Evolutionary conservation across 164 flowering plant species (phyloP).

Genomic region (Chimonanthus praecox): DNA sequence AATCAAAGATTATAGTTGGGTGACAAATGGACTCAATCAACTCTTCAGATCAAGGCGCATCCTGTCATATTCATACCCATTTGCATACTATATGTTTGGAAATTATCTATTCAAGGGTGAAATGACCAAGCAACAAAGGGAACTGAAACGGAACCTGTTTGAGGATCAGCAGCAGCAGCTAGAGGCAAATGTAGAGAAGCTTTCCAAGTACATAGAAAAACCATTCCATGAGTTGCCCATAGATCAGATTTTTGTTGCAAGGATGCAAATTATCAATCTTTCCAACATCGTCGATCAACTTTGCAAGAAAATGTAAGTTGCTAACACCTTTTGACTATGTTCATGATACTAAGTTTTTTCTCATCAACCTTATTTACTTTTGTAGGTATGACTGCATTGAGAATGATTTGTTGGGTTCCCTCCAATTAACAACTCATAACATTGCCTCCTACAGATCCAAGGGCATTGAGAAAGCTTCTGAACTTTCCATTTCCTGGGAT

Average conservation of each 20-base stretch:
- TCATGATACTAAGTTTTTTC: neutral
- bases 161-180: slow-evolving; percentile 64
- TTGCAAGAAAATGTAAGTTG: slow-evolving; percentile 47
- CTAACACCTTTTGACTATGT: neutral
- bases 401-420: slow-evolving; percentile 62
- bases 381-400: slow-evolving; percentile 88
- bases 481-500: slow-evolving; percentile 26
- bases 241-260: slow-evolving; percentile 26
- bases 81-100: slow-evolving; percentile 63
- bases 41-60: slow-evolving; percentile 54
- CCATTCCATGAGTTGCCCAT: slow-evolving; percentile 27
- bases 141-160: slow-evolving; percentile 43
- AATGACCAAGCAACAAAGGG: slow-evolving; percentile 33
- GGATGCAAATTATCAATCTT: slow-evolving; percentile 47
- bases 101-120: slow-evolving; percentile 45
- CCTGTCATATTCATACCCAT: slow-evolving; percentile 54
- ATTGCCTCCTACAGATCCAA: slow-evolving; percentile 75
- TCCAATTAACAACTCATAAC: slow-evolving; percentile 29
- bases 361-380: neutral
- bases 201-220: slow-evolving; percentile 41
- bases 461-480: slow-evolving; percentile 65
- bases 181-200: slow-evolving; percentile 49
- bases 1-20: slow-evolving; percentile 39
- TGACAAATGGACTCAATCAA: slow-evolving; percentile 43
- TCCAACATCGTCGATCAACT: slow-evolving; percentile 31